phyloP scores from a whole-genome alignment of 495 filamentous ascomycete genomes.

The Hypoxylon intermedium region DNA sequence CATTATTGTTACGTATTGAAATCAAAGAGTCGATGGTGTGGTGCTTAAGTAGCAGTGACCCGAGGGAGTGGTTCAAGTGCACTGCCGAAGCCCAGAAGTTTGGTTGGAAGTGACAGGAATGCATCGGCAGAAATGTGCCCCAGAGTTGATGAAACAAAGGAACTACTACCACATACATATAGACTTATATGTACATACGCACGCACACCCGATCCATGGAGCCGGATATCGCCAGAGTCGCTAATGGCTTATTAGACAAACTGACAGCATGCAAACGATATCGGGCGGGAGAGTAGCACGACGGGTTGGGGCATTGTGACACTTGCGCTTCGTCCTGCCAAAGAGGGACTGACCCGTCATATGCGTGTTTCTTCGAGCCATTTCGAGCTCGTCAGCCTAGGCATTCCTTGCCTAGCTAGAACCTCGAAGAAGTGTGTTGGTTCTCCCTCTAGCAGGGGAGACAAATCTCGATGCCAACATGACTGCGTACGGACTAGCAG shows the following conservation, averaged over 20 bases:
- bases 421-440: neutral
- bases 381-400: neutral
- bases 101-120: conserved; percentile 23
- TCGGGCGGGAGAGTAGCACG: conserved; percentile 27
- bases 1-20: conserved; percentile 4
- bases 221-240: conserved; percentile 19
- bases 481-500: no score
- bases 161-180: conserved; percentile 23
- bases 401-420: neutral
- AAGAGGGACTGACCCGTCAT: conserved; percentile 10
- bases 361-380: conserved; percentile 1
- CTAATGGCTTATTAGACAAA: conserved; percentile 6
- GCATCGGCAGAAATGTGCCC: conserved; percentile 12
- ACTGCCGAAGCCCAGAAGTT: conserved; percentile 19
- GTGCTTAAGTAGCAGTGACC: conserved; percentile 1
- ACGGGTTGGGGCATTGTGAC: conserved; percentile 15
- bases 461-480: conserved; percentile 7
- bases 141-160: conserved; percentile 7
- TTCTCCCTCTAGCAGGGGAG: conserved; percentile 2
- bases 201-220: conserved; percentile 13
- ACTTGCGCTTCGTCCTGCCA: conserved; percentile 15
- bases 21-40: neutral
- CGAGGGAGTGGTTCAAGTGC: conserved; percentile 8
- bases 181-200: no score
- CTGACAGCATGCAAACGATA: conserved; percentile 11